A percentile compares a stretch with the other conserved stretches of the same genome.
Evolutionary conservation across 2,329 filamentous ascomycete species (phyloP).

Genomic region (Aureobasidium sp.): DNA sequence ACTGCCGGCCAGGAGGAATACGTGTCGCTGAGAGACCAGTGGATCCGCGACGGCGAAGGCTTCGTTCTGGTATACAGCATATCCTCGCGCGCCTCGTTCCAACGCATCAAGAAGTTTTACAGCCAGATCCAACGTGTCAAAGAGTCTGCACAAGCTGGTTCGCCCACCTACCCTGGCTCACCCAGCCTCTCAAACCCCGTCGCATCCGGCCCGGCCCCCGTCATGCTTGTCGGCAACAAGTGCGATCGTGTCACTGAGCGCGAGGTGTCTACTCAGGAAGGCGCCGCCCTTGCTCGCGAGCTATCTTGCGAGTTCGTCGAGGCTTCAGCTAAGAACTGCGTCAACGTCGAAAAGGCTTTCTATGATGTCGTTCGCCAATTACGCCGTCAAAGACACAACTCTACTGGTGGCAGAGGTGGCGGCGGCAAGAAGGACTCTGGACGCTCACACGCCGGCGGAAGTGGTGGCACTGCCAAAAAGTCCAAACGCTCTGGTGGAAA

Average conservation of each 20-base stretch:
- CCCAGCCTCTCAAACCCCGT: conserved; percentile 50
- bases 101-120: conserved; percentile 90
- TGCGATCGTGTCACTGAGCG: conserved; percentile 93
- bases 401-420: background rate
- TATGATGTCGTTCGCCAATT: conserved; percentile 94
- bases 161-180: conserved; percentile 68
- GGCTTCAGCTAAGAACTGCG: conserved; percentile 93
- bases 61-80: conserved; percentile 99
- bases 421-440: conserved; percentile 1
- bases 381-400: conserved; percentile 58
- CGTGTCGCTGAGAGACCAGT: conserved; percentile 91
- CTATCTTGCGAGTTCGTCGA: conserved; percentile 95
- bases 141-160: conserved; percentile 67
- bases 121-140: conserved; percentile 97
- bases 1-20: conserved; percentile 99
- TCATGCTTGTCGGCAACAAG: conserved; percentile 99
- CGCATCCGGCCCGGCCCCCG: conserved; percentile 61
- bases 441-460: background rate
- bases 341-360: conserved; percentile 97
- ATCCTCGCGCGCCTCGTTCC: conserved; percentile 90
- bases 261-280: conserved; percentile 94
- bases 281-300: conserved; percentile 81
- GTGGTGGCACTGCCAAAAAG: background rate
- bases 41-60: conserved; percentile 95
- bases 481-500: conserved; percentile 9